Percentiles rank a stretch among this genome's conserved stretches.
These are phyloP conservation scores for Metarhizium anisopliae DNA, from an alignment of 2,329 filamentous ascomycete genomes.

Conservation along the genomic window DNA sequence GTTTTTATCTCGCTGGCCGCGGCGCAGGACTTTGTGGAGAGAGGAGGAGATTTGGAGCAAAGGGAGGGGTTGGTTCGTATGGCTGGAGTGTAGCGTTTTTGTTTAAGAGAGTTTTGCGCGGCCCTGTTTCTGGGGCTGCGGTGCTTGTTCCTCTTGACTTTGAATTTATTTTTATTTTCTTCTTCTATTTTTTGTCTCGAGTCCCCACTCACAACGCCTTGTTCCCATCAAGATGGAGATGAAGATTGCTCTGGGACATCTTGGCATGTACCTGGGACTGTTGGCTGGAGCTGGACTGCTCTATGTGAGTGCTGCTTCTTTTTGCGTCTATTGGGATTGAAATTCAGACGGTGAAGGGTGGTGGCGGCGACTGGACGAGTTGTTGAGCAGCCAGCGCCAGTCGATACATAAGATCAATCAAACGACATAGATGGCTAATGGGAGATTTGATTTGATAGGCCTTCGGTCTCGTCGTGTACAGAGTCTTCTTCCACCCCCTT, in stretches of 20 bases:
- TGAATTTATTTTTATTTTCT: background rate
- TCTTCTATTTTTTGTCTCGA: background rate
- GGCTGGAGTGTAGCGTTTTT: background rate
- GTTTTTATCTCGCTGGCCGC: background rate
- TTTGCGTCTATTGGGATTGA: background rate
- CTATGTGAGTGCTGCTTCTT: slow-evolving; percentile 28
- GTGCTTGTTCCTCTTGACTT: background rate
- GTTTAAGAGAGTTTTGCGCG: slow-evolving; percentile 5
- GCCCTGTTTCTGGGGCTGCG: background rate
- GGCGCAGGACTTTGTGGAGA: background rate
- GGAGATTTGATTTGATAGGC: slow-evolving; percentile 17
- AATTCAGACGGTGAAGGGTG: background rate
- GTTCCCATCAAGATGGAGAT: slow-evolving; percentile 11
- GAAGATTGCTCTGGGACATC: slow-evolving; percentile 22
- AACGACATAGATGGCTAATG: background rate
- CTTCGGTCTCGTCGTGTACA: slow-evolving; percentile 39
- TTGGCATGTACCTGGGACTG: slow-evolving; percentile 31
- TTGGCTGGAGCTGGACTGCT: slow-evolving; percentile 24
- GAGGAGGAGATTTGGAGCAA: background rate
- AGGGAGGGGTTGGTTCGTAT: background rate
- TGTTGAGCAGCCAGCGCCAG: background rate
- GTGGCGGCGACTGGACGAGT: background rate
- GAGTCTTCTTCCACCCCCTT: slow-evolving; percentile 55
- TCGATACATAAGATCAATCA: background rate
- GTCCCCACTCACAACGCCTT: too few relatives aligned